phyloP scores from a whole-genome alignment of 192 early-diverging fungal species.

The Mortierella hygrophila region DNA sequence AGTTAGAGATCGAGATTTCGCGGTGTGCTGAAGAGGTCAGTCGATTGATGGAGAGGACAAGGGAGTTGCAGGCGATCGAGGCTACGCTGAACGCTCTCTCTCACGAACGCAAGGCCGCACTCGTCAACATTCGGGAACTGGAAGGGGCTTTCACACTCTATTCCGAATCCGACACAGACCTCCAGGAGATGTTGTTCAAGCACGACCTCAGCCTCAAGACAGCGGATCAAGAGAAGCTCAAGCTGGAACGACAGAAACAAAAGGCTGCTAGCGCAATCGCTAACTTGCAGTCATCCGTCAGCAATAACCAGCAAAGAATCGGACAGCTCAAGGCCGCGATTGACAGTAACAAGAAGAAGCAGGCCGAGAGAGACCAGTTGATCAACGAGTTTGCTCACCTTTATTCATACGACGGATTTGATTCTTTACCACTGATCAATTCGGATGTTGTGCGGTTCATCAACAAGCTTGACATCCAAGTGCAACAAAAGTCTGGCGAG shows the following conservation, averaged over 20 bases:
- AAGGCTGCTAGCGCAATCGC: slow-evolving; percentile 38
- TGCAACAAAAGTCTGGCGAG: slow-evolving; percentile 45
- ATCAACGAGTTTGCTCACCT: slow-evolving; percentile 55
- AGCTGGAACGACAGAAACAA: slow-evolving; percentile 31
- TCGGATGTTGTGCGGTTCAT: slow-evolving; percentile 61
- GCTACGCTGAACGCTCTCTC: slow-evolving; percentile 52
- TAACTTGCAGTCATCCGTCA: slow-evolving; percentile 45
- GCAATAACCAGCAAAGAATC: slow-evolving; percentile 49
- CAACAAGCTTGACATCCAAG: slow-evolving; percentile 53
- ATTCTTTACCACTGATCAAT: slow-evolving; percentile 41
- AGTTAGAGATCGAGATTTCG: slow-evolving; percentile 59
- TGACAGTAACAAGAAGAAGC: slow-evolving; percentile 44
- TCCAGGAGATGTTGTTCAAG: slow-evolving; percentile 68
- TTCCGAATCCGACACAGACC: slow-evolving; percentile 72
- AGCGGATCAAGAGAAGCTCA: slow-evolving; percentile 48
- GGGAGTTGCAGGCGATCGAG: slow-evolving; percentile 62
- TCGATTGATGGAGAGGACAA: slow-evolving; percentile 58
- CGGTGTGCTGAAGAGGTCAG: slow-evolving; percentile 31
- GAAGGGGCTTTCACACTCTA: slow-evolving; percentile 44
- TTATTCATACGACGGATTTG: slow-evolving; percentile 59
- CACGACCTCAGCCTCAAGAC: slow-evolving; percentile 44
- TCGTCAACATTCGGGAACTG: slow-evolving; percentile 28
- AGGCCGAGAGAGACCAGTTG: slow-evolving; percentile 58
- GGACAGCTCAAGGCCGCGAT: slow-evolving; percentile 70
- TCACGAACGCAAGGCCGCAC: slow-evolving; percentile 53